Evolutionary conservation across 169 alveolate species (phyloP), one percentile per base, ranked within the genome.

Genomic region (Cyclospora cayetanensis): DNA sequence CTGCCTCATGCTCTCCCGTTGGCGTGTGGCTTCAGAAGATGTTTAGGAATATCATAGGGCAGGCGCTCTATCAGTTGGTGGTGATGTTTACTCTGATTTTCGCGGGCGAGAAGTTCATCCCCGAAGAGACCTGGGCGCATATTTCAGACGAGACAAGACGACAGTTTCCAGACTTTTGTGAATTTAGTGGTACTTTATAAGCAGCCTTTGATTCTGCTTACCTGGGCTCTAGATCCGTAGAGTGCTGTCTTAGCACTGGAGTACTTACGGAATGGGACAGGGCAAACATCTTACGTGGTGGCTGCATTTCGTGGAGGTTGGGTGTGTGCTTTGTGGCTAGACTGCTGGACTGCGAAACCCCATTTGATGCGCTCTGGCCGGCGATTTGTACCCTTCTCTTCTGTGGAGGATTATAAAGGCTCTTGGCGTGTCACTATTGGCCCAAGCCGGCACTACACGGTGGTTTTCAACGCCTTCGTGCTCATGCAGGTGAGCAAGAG

Each of bases 401-500:
- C 27, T 1, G 80, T 34, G 2, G 89, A 74, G 42, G 93, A 90
- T 29, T 90, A 90, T 72, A 15, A 11, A 4, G 11, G 37, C 22
- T 11, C 35, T 22, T 72, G 89, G 93, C 52, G 72, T 2, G 80
- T 42, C 20, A 63, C 37, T 22, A 12, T 72, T 29, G 93, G 93
- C 25, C 96, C 98, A 4, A 83, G 98, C 15, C 91, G 97, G 27
- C 99, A 97, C 93, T 93, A 95, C 93, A 95, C 99, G 31, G 68
- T 95, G 25, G 95, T 97, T 20, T 98, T 98, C 91, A 97, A 97
- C 85, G 95, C 95, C 18, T 98, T 97, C 90, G 98, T 98, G 18
- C 76, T 96, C 90, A 86, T 97, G 93, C 97, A 97, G 80, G 29
- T 72, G 29, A 31, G 41, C 72, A 46, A 15, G 22, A 46, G 55